These are phyloP conservation scores for Poa annua DNA, from an alignment of 176 grass and related monocot genomes.

Conservation along the genomic window DNA sequence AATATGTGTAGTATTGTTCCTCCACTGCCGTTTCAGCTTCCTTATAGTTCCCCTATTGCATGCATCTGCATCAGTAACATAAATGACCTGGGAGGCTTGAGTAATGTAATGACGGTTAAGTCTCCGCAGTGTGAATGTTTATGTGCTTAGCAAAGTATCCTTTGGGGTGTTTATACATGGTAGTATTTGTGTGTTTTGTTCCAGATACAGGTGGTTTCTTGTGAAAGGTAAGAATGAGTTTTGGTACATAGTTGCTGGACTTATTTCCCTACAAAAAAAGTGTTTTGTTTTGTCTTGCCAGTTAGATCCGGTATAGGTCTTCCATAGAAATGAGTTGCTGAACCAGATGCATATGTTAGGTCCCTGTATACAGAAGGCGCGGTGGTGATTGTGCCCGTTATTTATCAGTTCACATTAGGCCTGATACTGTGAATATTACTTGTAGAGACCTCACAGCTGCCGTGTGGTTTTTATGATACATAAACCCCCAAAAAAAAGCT, in stretches of 20 bases:
- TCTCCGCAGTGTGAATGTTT: neutral
- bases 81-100: neutral
- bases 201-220: neutral
- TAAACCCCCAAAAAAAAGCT: neutral
- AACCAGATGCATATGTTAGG: neutral
- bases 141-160: neutral
- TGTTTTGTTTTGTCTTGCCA: no score
- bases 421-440: conserved; percentile 1
- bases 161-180: neutral
- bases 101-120: neutral
- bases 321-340: no score
- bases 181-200: neutral
- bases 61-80: neutral
- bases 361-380: neutral
- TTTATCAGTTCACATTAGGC: neutral
- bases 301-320: no score
- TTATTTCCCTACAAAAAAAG: neutral
- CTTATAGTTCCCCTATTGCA: conserved; percentile 14
- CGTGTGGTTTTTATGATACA: neutral
- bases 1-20: conserved; percentile 35
- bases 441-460: neutral
- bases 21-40: neutral
- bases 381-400: neutral
- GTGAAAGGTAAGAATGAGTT: neutral
- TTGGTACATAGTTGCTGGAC: neutral